Evolutionary conservation across 768 basidiomycete species (phyloP), one percentile per base, ranked within the genome.

Genomic region (Steccherinum ochraceum): DNA sequence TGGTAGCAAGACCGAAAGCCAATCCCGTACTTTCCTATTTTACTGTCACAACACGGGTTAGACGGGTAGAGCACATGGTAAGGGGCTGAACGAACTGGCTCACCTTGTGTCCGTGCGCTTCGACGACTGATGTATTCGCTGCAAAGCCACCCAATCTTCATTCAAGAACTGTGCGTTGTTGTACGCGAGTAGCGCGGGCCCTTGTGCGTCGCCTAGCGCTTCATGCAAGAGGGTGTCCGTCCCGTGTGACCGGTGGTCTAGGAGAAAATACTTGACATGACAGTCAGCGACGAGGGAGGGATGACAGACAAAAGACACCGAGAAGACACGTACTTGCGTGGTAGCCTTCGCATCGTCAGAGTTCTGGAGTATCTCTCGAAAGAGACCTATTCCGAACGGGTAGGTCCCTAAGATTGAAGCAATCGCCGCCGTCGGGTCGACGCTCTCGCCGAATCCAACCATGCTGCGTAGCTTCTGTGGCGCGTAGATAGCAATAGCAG

Each of bases 1-100:
- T 80, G 76, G 55, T 77, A 80, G n/a, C 69, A 69, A 0, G 74
- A 72, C 16, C 77, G 62, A 56, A 79, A 77, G 0, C 78, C 78
- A 18, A 78, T 66, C 0, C 77, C 77, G 53, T 72, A 78, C 56
- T 78, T 80, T 18, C 77, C 78, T 4, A 75, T 78, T 62, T 75
- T 78, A 0, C 76, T 78, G 57, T n/a, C 4, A 39, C n/a, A 23
- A 21, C 42, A n/a, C 12, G 24, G 35, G 16, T 25, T 13, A 51
- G 46, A 52, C 19, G 40, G 19, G 20, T 40, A 23, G 24, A 13
- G 12, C 50, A 20, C 24, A 42, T n/a, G n/a, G n/a, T n/a, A n/a
- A n/a, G n/a, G n/a, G n/a, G n/a, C 7, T 18, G 18, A 18, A 23
- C 5, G 21, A 43, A 43, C 21, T 19, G 20, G 59, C 69, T 53